Evolutionary conservation across 495 filamentous ascomycete species (phyloP), one percentile per base, ranked within the genome.

Genomic region (Tuber indicum): DNA sequence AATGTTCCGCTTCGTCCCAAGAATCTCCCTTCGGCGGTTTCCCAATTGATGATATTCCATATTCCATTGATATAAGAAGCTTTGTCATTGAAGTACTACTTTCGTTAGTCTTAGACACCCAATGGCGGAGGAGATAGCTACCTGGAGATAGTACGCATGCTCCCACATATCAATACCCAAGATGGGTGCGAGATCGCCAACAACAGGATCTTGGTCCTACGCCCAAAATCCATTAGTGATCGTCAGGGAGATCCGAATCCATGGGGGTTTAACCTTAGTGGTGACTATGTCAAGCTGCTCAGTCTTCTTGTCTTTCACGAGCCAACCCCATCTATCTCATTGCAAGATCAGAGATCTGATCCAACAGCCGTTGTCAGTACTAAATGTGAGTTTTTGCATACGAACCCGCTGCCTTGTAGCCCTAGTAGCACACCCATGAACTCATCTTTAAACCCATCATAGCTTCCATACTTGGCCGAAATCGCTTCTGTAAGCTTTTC

Each of bases 1-100:
- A 75, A 62, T 42, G 19, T 14, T 41, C 75, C 71, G 1, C 10
- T 44, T 47, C 72, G 16, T 17, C 52, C 82, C 46, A 72, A 45
- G 82, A 94, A 96, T 76, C 96, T 90, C 85, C 91, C 90, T 88
- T 97, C 96, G 49, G 91, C 94, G 62, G 91, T 88, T 88, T 95
- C 95, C 96, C 96, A 99, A 87, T 98, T 98, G 79, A 99, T 88
- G 62, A 99, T 91, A 78, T 97, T 92, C 95, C 96, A 99, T 84
- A 99, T 92, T 73, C 93, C 93, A 76, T 89, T 89, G 85, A 99
- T 96, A 87, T 99, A 99, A 84, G 96, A 93, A 74, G 92, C 94
- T 89, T 98, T 99, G 84, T 94, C 91, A 87, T 98, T 98, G 87
- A 97, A 90, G 86, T 99, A 99, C 78, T 80, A 69, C 32, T 21